Percentiles rank a stretch among this genome's conserved stretches.
Evolutionary conservation across 2,329 filamentous ascomycete genomes (phyloP).

Genomic region (Pezicula carpinea): DNA sequence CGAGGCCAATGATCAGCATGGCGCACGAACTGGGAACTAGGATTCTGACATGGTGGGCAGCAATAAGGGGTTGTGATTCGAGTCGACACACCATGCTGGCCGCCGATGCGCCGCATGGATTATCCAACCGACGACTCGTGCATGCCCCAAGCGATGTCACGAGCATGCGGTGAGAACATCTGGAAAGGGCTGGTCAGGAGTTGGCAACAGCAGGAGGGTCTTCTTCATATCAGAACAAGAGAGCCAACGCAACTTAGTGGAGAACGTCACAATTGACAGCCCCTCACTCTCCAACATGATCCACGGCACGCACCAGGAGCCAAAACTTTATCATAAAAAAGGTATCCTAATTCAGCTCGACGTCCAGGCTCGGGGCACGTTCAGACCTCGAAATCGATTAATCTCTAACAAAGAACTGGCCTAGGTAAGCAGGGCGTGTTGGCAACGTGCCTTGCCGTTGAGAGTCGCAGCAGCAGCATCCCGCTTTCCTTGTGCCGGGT

Average conservation of each 20-base stretch:
- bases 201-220: neutral
- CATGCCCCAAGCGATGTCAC: conserved; percentile 6
- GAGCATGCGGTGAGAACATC: neutral
- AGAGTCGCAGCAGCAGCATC: conserved; percentile 8
- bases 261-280: too few relatives aligned
- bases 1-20: conserved; percentile 26
- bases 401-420: neutral
- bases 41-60: conserved; percentile 8
- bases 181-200: conserved; percentile 1
- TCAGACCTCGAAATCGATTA: too few relatives aligned
- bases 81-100: conserved; percentile 18
- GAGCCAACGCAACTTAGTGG: too few relatives aligned
- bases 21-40: conserved; percentile 18
- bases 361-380: too few relatives aligned
- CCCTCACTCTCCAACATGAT: too few relatives aligned
- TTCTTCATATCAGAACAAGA: too few relatives aligned
- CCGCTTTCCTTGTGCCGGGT: conserved; percentile 15
- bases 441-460: conserved; percentile 3
- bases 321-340: too few relatives aligned
- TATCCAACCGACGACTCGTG: conserved; percentile 16
- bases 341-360: too few relatives aligned
- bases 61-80: conserved; percentile 21
- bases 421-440: too few relatives aligned
- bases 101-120: conserved; percentile 22
- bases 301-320: too few relatives aligned